phyloP scores from a whole-genome alignment of 2,329 filamentous ascomycete species.

The Ophiostoma novo-ulmi region DNA sequence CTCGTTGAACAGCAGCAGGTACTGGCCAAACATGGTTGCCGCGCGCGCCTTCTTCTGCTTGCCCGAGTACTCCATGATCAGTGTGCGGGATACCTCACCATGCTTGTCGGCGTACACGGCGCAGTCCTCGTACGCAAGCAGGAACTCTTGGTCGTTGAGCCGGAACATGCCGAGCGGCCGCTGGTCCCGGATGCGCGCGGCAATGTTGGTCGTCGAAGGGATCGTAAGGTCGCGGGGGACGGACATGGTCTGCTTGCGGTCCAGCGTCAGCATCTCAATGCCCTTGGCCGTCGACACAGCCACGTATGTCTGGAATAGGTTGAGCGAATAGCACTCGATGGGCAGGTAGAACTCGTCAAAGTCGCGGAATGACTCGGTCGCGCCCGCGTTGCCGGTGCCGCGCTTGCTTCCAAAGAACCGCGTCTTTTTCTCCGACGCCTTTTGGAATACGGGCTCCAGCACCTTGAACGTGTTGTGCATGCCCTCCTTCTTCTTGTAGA shows the following conservation, averaged over 20 bases:
- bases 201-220: constrained; percentile 77
- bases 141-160: constrained; percentile 83
- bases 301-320: constrained; percentile 91
- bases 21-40: constrained; percentile 85
- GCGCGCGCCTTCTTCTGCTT: constrained; percentile 70
- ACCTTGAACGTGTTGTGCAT: constrained; percentile 95
- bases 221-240: constrained; percentile 75
- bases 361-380: constrained; percentile 93
- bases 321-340: constrained; percentile 88
- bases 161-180: constrained; percentile 94
- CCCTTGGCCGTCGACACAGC: constrained; percentile 87
- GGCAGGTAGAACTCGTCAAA: constrained; percentile 99
- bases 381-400: constrained; percentile 53
- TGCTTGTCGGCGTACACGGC: constrained; percentile 98
- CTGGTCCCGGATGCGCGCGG: constrained; percentile 74
- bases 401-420: constrained; percentile 59
- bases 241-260: constrained; percentile 93
- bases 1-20: constrained; percentile 86
- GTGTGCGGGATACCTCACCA: constrained; percentile 85
- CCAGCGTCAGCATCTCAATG: constrained; percentile 91
- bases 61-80: constrained; percentile 99
- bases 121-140: constrained; percentile 91
- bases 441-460: constrained; percentile 90
- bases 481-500: constrained; percentile 95
- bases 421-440: constrained; percentile 76